Evolutionary conservation across 2,329 filamentous ascomycete species (phyloP), one percentile per base, ranked within the genome.

Genomic region (Ilyonectria robusta): DNA sequence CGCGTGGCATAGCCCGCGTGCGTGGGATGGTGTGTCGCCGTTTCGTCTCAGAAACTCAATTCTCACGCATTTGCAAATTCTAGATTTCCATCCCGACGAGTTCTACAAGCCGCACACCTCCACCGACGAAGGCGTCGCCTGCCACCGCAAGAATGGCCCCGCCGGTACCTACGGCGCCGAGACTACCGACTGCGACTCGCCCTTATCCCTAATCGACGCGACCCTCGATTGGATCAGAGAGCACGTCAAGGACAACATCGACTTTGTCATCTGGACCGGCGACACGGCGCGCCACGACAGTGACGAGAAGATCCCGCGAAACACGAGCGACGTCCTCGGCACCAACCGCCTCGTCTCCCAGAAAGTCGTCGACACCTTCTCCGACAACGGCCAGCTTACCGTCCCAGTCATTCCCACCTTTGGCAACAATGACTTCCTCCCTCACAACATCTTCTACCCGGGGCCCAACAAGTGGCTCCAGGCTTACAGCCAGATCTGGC

Each of bases 341-440:
- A 88, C 93, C 74, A 99, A 99, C 79, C 84, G 89, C 70, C 85
- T 90, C 71, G 85, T 98, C 69, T 91, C 94, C 55, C 82, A 90
- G 74, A 94, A 94, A 79, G 94, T 98, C 80, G 82, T 87, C 53
- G 88, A 94, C 21, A 86, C 93, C 10, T 97, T 98, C 42, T 85
- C 84, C n/a, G 83, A 84, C 37, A 84, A 88, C 60, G 88, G 89
- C 64, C 70, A 71, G 44, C 87, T 94, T 65, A 81, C 86, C 13
- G 87, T 98, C 4, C 95, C 96, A 4, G 89, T 98, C 33, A 86
- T 99, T 21, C 95, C 96, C 0, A 98, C 92, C 0, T 91, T 91
- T 73, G 96, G 96, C 67, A 99, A 99, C 83, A 99, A 99, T 81
- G 96, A 99, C 77, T 95, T 99, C 65, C 89, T 98, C 67, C 96